Evolutionary conservation across 2,329 filamentous ascomycete species (phyloP), one percentile per base, ranked within the genome.

Genomic region (Fusarium torulosum): DNA sequence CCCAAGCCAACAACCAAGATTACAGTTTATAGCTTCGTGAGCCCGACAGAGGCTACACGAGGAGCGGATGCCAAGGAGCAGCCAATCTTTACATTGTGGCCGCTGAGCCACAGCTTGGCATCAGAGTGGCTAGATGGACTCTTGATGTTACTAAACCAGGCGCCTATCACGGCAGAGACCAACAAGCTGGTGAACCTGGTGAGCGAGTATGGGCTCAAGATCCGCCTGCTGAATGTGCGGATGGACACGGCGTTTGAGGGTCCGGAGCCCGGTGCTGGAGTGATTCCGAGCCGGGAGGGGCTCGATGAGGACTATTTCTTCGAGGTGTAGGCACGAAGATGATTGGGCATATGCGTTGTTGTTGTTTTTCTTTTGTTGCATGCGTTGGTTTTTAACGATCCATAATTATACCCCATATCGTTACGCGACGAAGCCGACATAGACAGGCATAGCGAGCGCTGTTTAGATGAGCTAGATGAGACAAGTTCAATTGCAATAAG

Each of bases 101-200:
- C 95, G 7, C 83, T 89, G 60, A 92, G 89, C 59, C 91, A 96
- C 75, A 92, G 89, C 67, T 82, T 96, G 46, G 96, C 96, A 11
- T 96, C 94, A 1, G 96, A 99, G 79, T 99, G 96, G 96, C 85
- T 99, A 7, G 96, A 99, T 77, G 96, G 96, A 1, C 81, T 99
- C 67, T 85, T 98, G 57, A 97, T 99, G 94, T 84, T 99, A 54
- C 85, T 99, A 23, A 94, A 96, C 75, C 96, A 99, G 79, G 89
- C 94, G 60, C 96, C 96, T 20, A 97, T 99, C 76, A 99, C 96
- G n/a, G 88, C 94, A 4, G 95, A 98, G 80, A 98, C 96, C 35
- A 95, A 91, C 76, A 96, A 96, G 78, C 82, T 98, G 64, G 90
- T 97, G 53, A 89, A 90, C 55, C 82, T 97, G 72, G 92, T 98